These are phyloP conservation scores for Quercus glauca DNA, from an alignment of 306 rosid species.

Conservation along the genomic window DNA sequence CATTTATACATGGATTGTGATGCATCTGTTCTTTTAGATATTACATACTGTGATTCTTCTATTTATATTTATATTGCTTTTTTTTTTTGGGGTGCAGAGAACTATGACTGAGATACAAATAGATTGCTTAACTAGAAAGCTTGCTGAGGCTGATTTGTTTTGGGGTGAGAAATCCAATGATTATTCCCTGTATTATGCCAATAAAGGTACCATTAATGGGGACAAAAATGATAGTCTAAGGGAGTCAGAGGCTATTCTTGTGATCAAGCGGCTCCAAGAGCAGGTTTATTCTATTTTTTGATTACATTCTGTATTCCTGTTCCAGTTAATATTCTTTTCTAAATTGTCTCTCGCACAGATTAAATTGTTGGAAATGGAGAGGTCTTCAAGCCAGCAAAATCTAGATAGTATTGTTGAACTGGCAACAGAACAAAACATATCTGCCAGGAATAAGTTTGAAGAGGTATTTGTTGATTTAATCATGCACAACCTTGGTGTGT, in stretches of 20 bases:
- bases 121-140: conserved; percentile 59
- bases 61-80: background rate
- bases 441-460: conserved; percentile 57
- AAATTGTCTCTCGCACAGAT: conserved; percentile 48
- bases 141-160: conserved; percentile 36
- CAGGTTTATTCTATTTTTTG: conserved; percentile 41
- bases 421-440: conserved; percentile 67
- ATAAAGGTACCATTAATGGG: conserved; percentile 31
- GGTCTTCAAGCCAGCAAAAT: conserved; percentile 71
- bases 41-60: background rate
- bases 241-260: conserved; percentile 68
- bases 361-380: conserved; percentile 71
- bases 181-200: conserved; percentile 27
- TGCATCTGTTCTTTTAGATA: background rate
- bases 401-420: conserved; percentile 68
- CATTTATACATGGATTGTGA: background rate
- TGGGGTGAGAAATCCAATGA: conserved; percentile 30
- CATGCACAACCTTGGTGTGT: conserved; percentile 1
- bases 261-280: conserved; percentile 86
- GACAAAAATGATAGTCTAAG: conserved; percentile 42
- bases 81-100: conserved; percentile 49
- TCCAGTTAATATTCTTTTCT: conserved; percentile 6
- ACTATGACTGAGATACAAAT: conserved; percentile 62
- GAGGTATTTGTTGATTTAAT: conserved; percentile 53
- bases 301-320: background rate